Evolutionary conservation across 1,284 basidiomycete genomes (phyloP).

Genomic region (Tetrapyrgos nigripes): DNA sequence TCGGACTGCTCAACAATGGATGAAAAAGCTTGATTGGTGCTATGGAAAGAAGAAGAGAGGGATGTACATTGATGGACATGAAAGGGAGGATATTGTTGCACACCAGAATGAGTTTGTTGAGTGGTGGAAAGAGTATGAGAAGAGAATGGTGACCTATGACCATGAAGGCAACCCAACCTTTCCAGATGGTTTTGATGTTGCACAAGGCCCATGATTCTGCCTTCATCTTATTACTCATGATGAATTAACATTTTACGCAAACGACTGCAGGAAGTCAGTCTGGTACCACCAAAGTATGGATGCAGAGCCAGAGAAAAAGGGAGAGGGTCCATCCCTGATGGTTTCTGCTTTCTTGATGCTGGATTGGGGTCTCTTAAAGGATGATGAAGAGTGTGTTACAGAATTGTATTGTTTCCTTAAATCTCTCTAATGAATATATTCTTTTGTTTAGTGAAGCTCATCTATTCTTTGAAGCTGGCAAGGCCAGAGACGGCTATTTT

Average conservation of each 20-base stretch:
- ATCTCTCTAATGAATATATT: background rate
- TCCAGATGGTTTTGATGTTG: conserved; percentile 30
- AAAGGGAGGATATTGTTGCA: conserved; percentile 37
- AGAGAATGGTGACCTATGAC: conserved; percentile 27
- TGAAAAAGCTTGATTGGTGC: conserved; percentile 29
- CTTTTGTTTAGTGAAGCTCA: conserved; percentile 25
- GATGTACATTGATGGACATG: conserved; percentile 42
- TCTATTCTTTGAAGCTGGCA: conserved; percentile 38
- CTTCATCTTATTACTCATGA: conserved; percentile 40
- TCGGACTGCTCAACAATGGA: conserved; percentile 35
- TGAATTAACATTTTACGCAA: conserved; percentile 46
- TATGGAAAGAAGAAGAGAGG: conserved; percentile 30
- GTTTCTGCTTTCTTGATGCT: conserved; percentile 38
- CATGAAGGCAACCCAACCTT: conserved; percentile 28
- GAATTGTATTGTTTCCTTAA: background rate
- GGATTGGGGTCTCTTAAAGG: conserved; percentile 34
- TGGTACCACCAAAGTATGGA: conserved; percentile 35
- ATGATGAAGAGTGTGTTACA: conserved; percentile 30
- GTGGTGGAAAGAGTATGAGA: conserved; percentile 8
- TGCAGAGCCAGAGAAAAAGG: conserved; percentile 36
- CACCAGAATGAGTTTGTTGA: conserved; percentile 11
- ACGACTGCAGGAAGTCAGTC: conserved; percentile 33
- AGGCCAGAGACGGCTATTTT: conserved; percentile 41
- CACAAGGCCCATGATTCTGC: conserved; percentile 22
- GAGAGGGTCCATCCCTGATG: conserved; percentile 42